Evolutionary conservation across 192 early-diverging fungal species (phyloP).

Genomic region (Coemansia furcata): DNA sequence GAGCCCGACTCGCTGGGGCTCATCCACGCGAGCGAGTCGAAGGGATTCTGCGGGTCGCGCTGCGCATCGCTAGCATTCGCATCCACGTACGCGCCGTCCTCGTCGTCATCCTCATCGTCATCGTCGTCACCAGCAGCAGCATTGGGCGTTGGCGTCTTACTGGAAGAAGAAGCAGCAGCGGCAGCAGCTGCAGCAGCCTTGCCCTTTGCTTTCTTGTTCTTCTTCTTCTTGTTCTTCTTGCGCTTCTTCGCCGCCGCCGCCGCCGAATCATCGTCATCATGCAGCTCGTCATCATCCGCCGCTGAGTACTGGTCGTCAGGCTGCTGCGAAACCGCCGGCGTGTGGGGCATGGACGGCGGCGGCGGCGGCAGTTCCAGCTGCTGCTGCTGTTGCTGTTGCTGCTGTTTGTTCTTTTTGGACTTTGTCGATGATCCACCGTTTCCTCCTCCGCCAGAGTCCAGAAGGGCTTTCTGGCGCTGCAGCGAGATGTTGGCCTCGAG

Average conservation of each 20-base stretch:
- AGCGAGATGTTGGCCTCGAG: conserved; percentile 59
- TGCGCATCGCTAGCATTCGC: background rate
- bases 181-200: conserved; percentile 6
- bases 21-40: conserved; percentile 30
- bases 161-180: background rate
- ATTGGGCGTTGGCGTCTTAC: background rate
- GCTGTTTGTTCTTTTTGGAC: background rate
- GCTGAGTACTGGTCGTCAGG: conserved; percentile 4
- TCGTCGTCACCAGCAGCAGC: conserved; percentile 18
- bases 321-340: background rate
- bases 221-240: conserved; percentile 51
- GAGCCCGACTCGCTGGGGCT: background rate
- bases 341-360: background rate
- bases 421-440: conserved; percentile 1
- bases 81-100: background rate
- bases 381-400: background rate
- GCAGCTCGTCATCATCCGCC: conserved; percentile 16
- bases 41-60: conserved; percentile 40
- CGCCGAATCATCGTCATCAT: conserved; percentile 19
- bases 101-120: conserved; percentile 6
- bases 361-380: background rate
- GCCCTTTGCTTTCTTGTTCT: conserved; percentile 41
- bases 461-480: conserved; percentile 48
- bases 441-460: conserved; percentile 10
- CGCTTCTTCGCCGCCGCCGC: conserved; percentile 33